Evolutionary conservation across 805 yeast genomes (phyloP), one percentile per base, ranked within the genome.

Genomic region (Debaryomyces maramus): DNA sequence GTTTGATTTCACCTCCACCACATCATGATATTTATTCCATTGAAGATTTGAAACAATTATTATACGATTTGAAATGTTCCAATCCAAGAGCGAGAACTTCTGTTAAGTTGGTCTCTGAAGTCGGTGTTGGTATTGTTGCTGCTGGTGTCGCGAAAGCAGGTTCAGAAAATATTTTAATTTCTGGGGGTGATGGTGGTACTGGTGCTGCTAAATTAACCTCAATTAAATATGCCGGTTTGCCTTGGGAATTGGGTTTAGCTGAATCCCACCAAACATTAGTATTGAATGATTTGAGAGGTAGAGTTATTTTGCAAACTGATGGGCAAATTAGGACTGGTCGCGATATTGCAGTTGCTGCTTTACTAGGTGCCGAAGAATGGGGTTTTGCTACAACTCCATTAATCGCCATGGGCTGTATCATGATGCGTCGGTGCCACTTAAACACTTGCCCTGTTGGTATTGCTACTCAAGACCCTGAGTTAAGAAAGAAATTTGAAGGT

Each of bases 171-270:
- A 85, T 91, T 56, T 77, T 91, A 60, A 87, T 91, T 49, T 87
- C 97, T 45, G 98, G 98, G 57, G 97, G 95, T 60, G 98, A 91
- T 67, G 99, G 99, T 79, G 99, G 99, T 73, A 91, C 99, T 43
- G 99, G 99, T 82, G 99, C 99, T 44, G 91, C 97, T 44, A 81
- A 95, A 65, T 88, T 95, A 88, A 90, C 97, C 15, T 93, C 96
- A 62, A 89, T 91, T 62, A 90, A 90, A 64, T 83, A 90, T 61
- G 97, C 99, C 43, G 98, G 99, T 67, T 77, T 91, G 51, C 98
- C 99, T 35, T 91, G 99, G 99, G 99, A 91, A 67, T 78, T 91
- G 54, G 99, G 99, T 60, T 77, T 91, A 48, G 98, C 98, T 43
- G 99, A 91, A 72, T 85, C 98, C 15, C 99, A 91, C 61, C 99